A percentile compares a stretch with the other conserved stretches of the same genome.
These are phyloP conservation scores for Fusarium liriodendri DNA, from an alignment of 2,329 filamentous ascomycete species.

Conservation along the genomic window DNA sequence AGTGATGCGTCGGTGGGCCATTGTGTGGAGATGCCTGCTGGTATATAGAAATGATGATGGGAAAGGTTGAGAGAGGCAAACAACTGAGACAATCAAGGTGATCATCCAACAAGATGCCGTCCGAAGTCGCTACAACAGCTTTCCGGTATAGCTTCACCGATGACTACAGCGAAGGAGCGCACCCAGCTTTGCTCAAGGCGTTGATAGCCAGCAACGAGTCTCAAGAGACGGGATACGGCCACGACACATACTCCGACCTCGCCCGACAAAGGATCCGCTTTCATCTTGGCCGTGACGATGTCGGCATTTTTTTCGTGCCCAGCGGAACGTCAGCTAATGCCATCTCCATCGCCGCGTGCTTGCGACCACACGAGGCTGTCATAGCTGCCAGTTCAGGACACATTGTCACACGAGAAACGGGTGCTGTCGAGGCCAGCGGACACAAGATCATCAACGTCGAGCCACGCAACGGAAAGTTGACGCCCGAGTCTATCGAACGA, in stretches of 20 bases:
- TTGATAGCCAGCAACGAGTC: conserved; percentile 56
- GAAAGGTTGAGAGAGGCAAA: background rate
- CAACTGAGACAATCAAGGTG: background rate
- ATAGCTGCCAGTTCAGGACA: conserved; percentile 62
- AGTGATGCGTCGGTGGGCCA: conserved; percentile 28
- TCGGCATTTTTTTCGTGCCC: conserved; percentile 62
- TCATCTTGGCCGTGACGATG: conserved; percentile 52
- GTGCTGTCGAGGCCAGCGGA: conserved; percentile 62
- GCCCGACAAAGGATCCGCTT: conserved; percentile 55
- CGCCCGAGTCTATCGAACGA: conserved; percentile 53
- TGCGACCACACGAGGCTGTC: conserved; percentile 62
- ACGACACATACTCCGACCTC: conserved; percentile 56
- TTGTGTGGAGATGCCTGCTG: conserved; percentile 17
- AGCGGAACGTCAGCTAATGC: conserved; percentile 64
- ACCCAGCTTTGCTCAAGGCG: conserved; percentile 60
- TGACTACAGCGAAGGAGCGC: conserved; percentile 64
- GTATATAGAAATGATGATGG: conserved; percentile 30
- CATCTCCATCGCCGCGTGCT: conserved; percentile 62
- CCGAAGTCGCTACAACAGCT: conserved; percentile 26
- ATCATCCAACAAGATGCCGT: conserved; percentile 28
- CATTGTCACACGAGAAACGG: conserved; percentile 61
- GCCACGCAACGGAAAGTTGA: conserved; percentile 60
- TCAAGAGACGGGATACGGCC: conserved; percentile 61
- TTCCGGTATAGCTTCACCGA: conserved; percentile 59
- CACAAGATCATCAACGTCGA: conserved; percentile 64